phyloP scores from a whole-genome alignment of 2,329 filamentous ascomycete species.

The Hortaea werneckii region DNA sequence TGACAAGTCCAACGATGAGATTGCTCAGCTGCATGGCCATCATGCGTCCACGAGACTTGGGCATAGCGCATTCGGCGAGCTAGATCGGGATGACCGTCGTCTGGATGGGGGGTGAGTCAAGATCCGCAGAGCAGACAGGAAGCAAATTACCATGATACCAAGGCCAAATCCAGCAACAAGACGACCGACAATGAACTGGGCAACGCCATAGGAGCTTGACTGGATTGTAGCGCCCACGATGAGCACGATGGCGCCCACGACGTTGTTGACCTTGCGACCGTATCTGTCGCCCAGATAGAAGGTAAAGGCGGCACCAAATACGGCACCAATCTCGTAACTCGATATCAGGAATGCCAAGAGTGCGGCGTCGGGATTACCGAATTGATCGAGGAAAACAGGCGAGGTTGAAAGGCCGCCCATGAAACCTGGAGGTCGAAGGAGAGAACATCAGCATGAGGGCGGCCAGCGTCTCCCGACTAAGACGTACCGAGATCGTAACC shows the following conservation, averaged over 20 bases:
- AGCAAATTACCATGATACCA: not conserved
- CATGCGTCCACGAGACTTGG: not conserved
- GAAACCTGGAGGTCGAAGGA: too few species aligned
- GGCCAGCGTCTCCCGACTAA: too few species aligned
- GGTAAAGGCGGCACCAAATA: slow-evolving; percentile 1
- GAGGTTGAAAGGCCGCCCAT: too few species aligned
- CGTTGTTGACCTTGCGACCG: slow-evolving; percentile 1
- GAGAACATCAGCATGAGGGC: too few species aligned
- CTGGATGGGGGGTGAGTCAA: too few species aligned
- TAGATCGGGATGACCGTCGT: not conserved
- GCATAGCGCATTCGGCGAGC: not conserved
- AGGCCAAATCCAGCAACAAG: not conserved
- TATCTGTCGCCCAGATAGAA: slow-evolving; percentile 1
- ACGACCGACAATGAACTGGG: not conserved
- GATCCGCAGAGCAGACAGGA: too few species aligned
- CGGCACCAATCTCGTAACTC: slow-evolving; percentile 2
- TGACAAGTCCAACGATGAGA: too few species aligned
- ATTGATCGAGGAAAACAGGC: slow-evolving; percentile 2
- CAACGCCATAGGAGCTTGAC: not conserved
- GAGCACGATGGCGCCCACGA: not conserved
- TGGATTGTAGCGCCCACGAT: not conserved
- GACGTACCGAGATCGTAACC: too few species aligned
- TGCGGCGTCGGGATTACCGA: slow-evolving; percentile 3
- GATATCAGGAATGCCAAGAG: slow-evolving; percentile 3
- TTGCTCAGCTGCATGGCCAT: slow-evolving; percentile 1